Conservation (phyloP, 768 basidiomycete species). For the Suillus subalutaceus region DNA sequence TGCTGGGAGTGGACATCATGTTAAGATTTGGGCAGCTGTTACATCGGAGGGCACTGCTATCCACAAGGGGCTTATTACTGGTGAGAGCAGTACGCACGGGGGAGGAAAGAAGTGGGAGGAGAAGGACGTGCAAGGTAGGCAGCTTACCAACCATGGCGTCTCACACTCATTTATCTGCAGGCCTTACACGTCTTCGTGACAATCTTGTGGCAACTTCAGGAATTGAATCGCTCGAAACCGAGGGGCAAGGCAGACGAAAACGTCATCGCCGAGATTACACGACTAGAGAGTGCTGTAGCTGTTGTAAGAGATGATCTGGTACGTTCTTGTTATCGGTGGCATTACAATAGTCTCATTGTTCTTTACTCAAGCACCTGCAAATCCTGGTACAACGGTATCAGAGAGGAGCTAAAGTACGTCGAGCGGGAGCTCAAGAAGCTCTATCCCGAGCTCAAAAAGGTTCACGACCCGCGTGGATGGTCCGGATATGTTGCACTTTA, state of each 20-base stretch:
- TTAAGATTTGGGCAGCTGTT: conserved; percentile 56
- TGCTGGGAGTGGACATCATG: conserved; percentile 64
- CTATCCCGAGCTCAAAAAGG: conserved; percentile 74
- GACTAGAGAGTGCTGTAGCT: conserved; percentile 76
- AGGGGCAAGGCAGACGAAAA: conserved; percentile 84
- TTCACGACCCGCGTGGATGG: conserved; percentile 21
- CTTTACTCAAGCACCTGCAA: conserved; percentile 68
- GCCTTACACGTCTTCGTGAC: conserved; percentile 66
- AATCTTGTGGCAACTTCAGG: conserved; percentile 75
- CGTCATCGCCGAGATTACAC: conserved; percentile 71
- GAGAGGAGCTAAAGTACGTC: conserved; percentile 83
- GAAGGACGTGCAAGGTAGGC: conserved; percentile 82
- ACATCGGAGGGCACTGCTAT: conserved; percentile 96
- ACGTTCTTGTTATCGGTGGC: conserved; percentile 23
- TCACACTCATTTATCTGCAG: conserved; percentile 25
- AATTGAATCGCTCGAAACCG: conserved; percentile 83
- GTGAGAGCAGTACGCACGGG: conserved; percentile 79
- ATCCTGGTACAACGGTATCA: conserved; percentile 73
- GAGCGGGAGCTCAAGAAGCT: conserved; percentile 69
- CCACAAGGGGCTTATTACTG: conserved; percentile 98
- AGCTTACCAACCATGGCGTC: conserved; percentile 14
- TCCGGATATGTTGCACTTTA: no score
- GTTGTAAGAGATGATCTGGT: conserved; percentile 86
- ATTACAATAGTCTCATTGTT: not conserved
- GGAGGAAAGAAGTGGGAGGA: conserved; percentile 93